Evolutionary conservation across 108 stramenopile genomes (phyloP).

Genomic region (Conticribra guillardii): DNA sequence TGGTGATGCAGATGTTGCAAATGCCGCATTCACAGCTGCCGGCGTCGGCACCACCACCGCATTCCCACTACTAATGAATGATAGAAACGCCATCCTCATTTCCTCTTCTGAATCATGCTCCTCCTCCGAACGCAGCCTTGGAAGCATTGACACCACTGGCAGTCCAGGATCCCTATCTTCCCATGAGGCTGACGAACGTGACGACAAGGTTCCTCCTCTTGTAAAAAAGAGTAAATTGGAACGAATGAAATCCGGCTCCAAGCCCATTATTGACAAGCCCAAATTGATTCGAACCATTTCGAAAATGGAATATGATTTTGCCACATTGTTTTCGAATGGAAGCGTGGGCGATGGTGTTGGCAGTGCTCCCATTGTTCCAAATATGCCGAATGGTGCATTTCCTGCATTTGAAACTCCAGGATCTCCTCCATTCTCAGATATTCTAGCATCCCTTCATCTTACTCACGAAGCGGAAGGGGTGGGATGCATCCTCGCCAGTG

Average conservation of each 20-base stretch:
- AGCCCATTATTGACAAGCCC: constrained; percentile 48
- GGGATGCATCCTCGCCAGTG: background rate
- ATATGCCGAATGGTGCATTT: background rate
- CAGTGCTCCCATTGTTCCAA: too few species aligned
- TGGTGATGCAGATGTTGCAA: background rate
- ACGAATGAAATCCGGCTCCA: constrained; percentile 26
- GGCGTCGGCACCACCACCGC: too few species aligned
- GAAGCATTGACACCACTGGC: background rate
- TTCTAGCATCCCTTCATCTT: constrained; percentile 32
- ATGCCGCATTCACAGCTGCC: background rate
- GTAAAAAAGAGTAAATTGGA: constrained; percentile 21
- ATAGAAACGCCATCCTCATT: background rate
- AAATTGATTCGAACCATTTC: constrained; percentile 53
- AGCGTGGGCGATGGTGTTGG: background rate
- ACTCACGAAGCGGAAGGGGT: constrained; percentile 38
- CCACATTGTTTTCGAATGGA: constrained; percentile 20
- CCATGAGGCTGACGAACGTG: background rate
- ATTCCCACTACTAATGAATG: too few species aligned
- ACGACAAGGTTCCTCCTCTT: background rate
- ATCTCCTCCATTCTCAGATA: constrained; percentile 7
- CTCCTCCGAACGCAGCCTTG: background rate
- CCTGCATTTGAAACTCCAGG: background rate
- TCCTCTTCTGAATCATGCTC: background rate
- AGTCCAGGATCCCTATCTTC: background rate
- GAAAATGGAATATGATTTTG: constrained; percentile 55